These are phyloP conservation scores for Yamadazyma diddensiae DNA, from an alignment of 1,139 yeast genomes.

Conservation along the genomic window DNA sequence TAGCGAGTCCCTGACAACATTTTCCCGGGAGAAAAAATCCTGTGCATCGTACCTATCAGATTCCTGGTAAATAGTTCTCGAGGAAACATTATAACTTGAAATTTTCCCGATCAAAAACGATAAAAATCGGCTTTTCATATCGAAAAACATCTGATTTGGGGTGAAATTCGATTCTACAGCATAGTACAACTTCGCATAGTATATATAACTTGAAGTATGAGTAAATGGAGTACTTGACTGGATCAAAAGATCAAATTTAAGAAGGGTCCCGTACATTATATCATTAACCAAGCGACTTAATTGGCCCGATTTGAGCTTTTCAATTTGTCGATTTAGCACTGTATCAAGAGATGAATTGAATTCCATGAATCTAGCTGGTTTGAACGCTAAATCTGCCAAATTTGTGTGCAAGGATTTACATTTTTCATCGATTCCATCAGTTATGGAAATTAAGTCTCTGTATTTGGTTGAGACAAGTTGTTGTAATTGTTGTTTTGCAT, in stretches of 20 bases:
- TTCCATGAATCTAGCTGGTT: slow-evolving; percentile 26
- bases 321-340: too few species aligned
- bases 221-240: slow-evolving; percentile 9
- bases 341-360: slow-evolving; percentile 17
- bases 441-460: slow-evolving; percentile 63
- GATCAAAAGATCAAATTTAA: slow-evolving; percentile 17
- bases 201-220: slow-evolving; percentile 30
- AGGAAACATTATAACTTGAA: slow-evolving; percentile 18
- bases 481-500: slow-evolving; percentile 45
- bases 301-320: slow-evolving; percentile 2
- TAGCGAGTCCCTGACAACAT: too few species aligned
- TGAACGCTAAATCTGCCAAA: slow-evolving; percentile 34
- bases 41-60: too few species aligned
- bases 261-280: slow-evolving; percentile 10
- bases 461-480: slow-evolving; percentile 62
- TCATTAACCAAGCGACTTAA: slow-evolving; percentile 8
- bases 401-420: slow-evolving; percentile 28
- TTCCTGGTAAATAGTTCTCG: slow-evolving; percentile 11
- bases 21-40: too few species aligned
- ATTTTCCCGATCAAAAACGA: slow-evolving; percentile 24
- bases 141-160: slow-evolving; percentile 16
- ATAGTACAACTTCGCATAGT: slow-evolving; percentile 35
- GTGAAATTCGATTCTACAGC: slow-evolving; percentile 29
- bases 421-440: slow-evolving; percentile 56
- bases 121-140: slow-evolving; percentile 25